Conservation (phyloP, 23 red algal species). For the Gracilaria gracilis region DNA sequence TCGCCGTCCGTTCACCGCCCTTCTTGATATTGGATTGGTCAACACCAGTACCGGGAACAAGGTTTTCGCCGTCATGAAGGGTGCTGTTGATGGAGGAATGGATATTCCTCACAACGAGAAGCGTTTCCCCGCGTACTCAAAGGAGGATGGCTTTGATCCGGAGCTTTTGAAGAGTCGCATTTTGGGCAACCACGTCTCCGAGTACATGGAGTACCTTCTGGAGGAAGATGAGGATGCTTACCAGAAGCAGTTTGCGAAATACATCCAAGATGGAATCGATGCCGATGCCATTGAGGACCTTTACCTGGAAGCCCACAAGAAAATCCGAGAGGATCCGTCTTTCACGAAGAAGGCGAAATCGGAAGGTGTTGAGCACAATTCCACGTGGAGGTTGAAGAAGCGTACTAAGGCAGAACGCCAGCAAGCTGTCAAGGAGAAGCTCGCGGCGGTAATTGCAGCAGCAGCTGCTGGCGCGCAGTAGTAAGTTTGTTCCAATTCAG, state of each 20-base stretch:
- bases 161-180: slow-evolving; percentile 93
- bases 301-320: slow-evolving; percentile 85
- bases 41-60: slow-evolving; percentile 93
- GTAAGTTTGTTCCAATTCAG: background rate
- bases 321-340: slow-evolving; percentile 89
- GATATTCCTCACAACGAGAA: slow-evolving; percentile 99
- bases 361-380: slow-evolving; percentile 56
- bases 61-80: slow-evolving; percentile 99
- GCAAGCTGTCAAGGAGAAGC: slow-evolving; percentile 69
- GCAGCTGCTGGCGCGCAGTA: slow-evolving; percentile 26
- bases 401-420: slow-evolving; percentile 59
- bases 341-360: slow-evolving; percentile 82
- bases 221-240: slow-evolving; percentile 94
- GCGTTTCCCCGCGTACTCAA: slow-evolving; percentile 95
- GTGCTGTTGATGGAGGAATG: slow-evolving; percentile 96
- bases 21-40: slow-evolving; percentile 92
- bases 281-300: slow-evolving; percentile 91
- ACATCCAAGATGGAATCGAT: slow-evolving; percentile 86
- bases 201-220: slow-evolving; percentile 93
- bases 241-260: slow-evolving; percentile 86
- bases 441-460: slow-evolving; percentile 42
- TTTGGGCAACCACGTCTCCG: slow-evolving; percentile 88
- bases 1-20: slow-evolving; percentile 87
- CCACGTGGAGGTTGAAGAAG: slow-evolving; percentile 64
- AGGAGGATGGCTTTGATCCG: slow-evolving; percentile 94